These are phyloP conservation scores for Thamnidium elegans DNA, from an alignment of 192 early-diverging fungal species.

Conservation along the genomic window DNA sequence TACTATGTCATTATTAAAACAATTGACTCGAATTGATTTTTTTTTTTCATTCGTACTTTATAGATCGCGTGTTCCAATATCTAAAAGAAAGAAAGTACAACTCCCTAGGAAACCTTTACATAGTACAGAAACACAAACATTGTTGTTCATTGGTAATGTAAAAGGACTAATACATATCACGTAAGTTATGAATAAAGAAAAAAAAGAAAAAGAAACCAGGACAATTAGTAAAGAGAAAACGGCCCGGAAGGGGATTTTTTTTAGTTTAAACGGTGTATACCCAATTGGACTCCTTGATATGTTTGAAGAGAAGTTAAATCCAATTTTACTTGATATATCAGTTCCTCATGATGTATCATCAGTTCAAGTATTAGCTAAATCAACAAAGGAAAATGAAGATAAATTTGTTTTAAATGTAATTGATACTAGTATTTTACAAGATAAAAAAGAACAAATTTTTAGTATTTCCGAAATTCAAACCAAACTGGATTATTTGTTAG, in stretches of 20 bases:
- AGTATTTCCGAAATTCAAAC: slow-evolving; percentile 15
- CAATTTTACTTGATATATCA: not conserved
- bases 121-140: not conserved
- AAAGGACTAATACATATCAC: not conserved
- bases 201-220: too few species aligned
- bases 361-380: not conserved
- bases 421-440: not conserved
- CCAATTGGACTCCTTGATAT: slow-evolving; percentile 5
- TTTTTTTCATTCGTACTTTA: not conserved
- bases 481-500: slow-evolving; percentile 5
- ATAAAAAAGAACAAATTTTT: slow-evolving; percentile 1
- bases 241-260: not conserved
- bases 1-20: not conserved
- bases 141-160: not conserved
- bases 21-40: not conserved
- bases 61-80: slow-evolving; percentile 2
- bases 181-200: not conserved
- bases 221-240: not conserved
- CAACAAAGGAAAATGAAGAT: not conserved
- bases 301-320: not conserved
- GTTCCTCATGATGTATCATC: not conserved
- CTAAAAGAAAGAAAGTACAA: not conserved
- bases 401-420: not conserved
- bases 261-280: slow-evolving; percentile 14
- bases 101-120: not conserved